Evolutionary conservation across 2,329 filamentous ascomycete species (phyloP).

Genomic region (Triangularia setosa): DNA sequence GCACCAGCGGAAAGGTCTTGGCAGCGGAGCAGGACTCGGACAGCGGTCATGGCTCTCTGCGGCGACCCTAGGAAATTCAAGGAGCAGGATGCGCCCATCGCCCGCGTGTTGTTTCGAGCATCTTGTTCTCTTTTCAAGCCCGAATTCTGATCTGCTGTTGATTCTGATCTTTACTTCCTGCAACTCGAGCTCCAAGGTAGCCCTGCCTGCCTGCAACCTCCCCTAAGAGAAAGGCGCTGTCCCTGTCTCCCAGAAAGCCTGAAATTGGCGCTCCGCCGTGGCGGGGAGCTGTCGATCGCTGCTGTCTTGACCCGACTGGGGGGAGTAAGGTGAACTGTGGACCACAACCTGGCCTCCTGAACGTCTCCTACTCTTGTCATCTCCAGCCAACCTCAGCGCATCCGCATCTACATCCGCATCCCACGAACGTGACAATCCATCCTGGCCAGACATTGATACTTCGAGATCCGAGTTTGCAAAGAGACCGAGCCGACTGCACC

Average conservation of each 20-base stretch:
- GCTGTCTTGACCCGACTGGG: constrained; percentile 20
- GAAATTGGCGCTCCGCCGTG: constrained; percentile 31
- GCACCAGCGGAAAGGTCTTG: constrained; percentile 5
- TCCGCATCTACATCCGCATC: neutral
- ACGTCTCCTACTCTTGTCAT: constrained; percentile 16
- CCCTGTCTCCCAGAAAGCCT: constrained; percentile 17
- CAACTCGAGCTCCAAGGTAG: neutral
- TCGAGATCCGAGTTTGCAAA: neutral
- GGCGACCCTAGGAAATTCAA: neutral
- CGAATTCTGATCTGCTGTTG: neutral
- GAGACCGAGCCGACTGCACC: neutral
- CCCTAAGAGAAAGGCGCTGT: neutral
- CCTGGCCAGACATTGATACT: neutral
- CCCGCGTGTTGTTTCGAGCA: neutral
- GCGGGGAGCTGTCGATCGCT: constrained; percentile 33
- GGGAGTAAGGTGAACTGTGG: constrained; percentile 13
- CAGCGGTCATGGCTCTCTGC: neutral
- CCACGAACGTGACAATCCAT: neutral
- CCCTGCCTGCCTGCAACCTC: neutral
- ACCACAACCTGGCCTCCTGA: constrained; percentile 23
- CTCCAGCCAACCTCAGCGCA: constrained; percentile 8
- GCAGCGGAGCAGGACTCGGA: constrained; percentile 1
- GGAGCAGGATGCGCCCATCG: neutral
- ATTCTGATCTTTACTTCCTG: neutral
- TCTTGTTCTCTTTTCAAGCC: neutral